Base-by-base conservation (phyloP, 1,284 basidiomycete species). In the Naganishia sp. region DNA sequence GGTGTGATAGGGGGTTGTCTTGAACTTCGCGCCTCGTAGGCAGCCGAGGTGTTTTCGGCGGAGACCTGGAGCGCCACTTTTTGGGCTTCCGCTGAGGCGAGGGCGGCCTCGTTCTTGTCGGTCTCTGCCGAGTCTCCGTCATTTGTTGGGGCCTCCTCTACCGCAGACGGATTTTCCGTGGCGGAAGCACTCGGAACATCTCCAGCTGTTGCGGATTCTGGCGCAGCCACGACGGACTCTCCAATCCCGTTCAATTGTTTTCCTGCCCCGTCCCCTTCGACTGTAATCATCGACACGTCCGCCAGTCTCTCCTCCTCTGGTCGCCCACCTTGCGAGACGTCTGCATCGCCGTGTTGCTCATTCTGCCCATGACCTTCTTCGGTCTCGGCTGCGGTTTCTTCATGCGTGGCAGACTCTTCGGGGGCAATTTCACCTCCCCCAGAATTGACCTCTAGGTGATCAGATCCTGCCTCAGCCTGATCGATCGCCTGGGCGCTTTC, bases 281-380 rank as follows among this genome's bases (percentile, higher is more conserved):
- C 67, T 25, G 66, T 68, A 23, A 68, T 63, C 54, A 61, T 61
- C 21, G 58, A 61, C 13, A 53, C 52, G 31, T 67, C 70, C n/a
- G 56, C 49, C 23, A 84, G 75, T 72, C 84, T 83, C 51, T 85
- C 85, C 65, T 75, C 72, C 65, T 82, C 81, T 32, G 75, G 69
- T 13, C 72, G 70, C 23, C 71, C 68, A 15, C 23, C 67, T 50
- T 70, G 71, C 42, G 17, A 28, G 10, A 46, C 51, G 21, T 49
- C 46, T 25, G 42, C 42, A 28, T 31, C 42, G 11, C 28, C n/a
- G 7, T 50, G 45, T 45, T 47, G 11, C 23, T 17, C 63, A 28
- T 47, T 23, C 28, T 56, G 42, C 23, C 49, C 43, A 21, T 18
- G 25, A 23, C 52, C 64, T 60, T 60, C 55, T 43, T 56, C 64